Base-by-base conservation (phyloP, 2,329 filamentous ascomycete species). In the Aspergillus hortae region DNA sequence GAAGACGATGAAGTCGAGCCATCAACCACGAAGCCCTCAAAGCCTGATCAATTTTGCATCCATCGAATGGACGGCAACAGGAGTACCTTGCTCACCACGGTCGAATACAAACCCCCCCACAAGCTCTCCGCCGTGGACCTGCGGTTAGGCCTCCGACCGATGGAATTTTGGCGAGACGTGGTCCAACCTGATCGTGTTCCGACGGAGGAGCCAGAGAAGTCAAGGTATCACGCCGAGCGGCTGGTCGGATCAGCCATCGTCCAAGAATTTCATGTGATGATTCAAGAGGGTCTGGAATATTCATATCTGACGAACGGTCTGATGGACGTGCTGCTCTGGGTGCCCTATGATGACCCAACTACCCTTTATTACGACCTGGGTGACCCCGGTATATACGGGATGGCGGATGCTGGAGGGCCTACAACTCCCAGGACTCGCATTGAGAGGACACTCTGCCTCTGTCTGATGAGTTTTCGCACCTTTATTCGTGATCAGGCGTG, bases 251-350 rank as follows among this genome's bases (percentile, higher is more conserved):
- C 61, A 1, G 61, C 57, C 5, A 23, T 67, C 2, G 56, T 57
- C 5, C 59, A 68, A 41, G 56, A 63, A 52, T 70, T 44, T 58
- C n/a, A 68, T 55, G 56, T 65, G 2, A 68, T 67, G 60, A 64
- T 67, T 35, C 47, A 66, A 47, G 56, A 65, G 50, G 58, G 63
- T 4, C 53, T 67, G 3, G 59, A 58, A 47, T 64, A 60, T 42
- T 65, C 60, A 4, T 67, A 61, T 51, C 6, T 67, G 14, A 62
- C 61, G 1, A 67, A 56, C 38, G 61, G 64, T 0, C 27, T 64
- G 2, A 52, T 48, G 0, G n/a, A 48, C 6, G 59, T 67, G 1
- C 55, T 54, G 3, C 58, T 67, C 6, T 30, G 45, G 6, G 51
- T 67, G n/a, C 59, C 51, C 4, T 55, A 60, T 5, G 47, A 67